Evolutionary conservation across 2,329 filamentous ascomycete species (phyloP), one percentile per base, ranked within the genome.

Genomic region (Neonectria neomacrospora): DNA sequence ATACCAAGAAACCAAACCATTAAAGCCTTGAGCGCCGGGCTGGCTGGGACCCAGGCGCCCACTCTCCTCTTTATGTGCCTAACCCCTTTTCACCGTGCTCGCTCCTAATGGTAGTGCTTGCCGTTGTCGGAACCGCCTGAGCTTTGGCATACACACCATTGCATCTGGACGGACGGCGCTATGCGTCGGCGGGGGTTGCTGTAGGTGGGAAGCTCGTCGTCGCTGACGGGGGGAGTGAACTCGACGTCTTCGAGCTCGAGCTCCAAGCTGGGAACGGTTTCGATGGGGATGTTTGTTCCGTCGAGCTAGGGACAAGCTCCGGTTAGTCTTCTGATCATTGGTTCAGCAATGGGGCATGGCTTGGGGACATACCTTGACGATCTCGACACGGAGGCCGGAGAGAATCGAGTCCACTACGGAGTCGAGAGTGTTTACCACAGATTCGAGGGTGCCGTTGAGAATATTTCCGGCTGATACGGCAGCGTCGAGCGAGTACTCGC

Each of bases 391-490:
- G 9, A 81, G 62, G 4, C 71, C 68, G n/a, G 59, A 61, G 28
- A 70, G 62, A 57, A 78, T 69, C 7, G 64, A 64, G 28, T 69
- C 61, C 12, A 76, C 67, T 42, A 73, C 66, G 44, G 72, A 68
- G 20, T 73, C 65, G 2, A 66, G 63, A 7, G 59, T 50, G 42
- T 64, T n/a, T 58, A 23, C 58, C 64, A 39, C 60, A 41, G n/a
- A 64, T 45, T 72, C 34, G 16, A 71, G 34, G 89, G 89, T 1
- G 88, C 89, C 3, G 72, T 91, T 89, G 77, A 94, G 34, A 37
- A 37, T 14, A 37, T 37, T 14, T 14, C 14, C 6, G 34, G 16
- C 14, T 6, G 34, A 37, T 5, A 37, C 91, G 10, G 91, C 91
- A 69, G 90, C 88, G 63, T 80, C 79, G 53, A 83, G 78, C 51